These are phyloP conservation scores for Phytophthora melonis DNA, from an alignment of 352 stramenopile genomes.

Conservation along the genomic window DNA sequence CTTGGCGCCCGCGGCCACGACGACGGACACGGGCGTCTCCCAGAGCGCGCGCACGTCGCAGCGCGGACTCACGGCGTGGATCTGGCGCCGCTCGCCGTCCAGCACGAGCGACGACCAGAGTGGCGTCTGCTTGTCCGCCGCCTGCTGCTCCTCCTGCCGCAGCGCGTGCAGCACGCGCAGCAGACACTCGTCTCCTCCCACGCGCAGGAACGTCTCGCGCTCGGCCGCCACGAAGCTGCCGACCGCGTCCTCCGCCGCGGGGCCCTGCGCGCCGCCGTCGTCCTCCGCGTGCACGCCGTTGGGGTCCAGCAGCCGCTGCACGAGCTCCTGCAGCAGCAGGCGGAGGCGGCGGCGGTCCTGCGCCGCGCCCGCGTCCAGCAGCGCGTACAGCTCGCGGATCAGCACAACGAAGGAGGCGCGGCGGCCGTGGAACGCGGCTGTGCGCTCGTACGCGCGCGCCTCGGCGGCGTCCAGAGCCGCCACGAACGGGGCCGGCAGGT, in stretches of 20 bases:
- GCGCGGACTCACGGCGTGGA: conserved; percentile 43
- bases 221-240: conserved; percentile 54
- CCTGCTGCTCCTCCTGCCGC: conserved; percentile 58
- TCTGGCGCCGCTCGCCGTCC: conserved; percentile 35
- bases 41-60: conserved; percentile 70
- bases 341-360: conserved; percentile 68
- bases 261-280: conserved; percentile 3
- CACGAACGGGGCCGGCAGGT: conserved; percentile 61
- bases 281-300: conserved; percentile 56
- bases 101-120: conserved; percentile 45
- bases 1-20: conserved; percentile 41
- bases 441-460: conserved; percentile 52
- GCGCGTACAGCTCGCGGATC: conserved; percentile 75
- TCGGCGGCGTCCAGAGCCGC: conserved; percentile 58
- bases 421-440: conserved; percentile 55
- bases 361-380: conserved; percentile 52
- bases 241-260: conserved; percentile 19
- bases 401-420: conserved; percentile 60
- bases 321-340: conserved; percentile 72
- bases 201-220: conserved; percentile 71
- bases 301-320: conserved; percentile 77
- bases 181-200: conserved; percentile 81
- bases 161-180: conserved; percentile 78
- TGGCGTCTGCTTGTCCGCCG: conserved; percentile 18
- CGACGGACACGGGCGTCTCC: conserved; percentile 52